Conservation (phyloP, 1,139 yeast species). For the Yamadazyma membranifaciens region DNA sequence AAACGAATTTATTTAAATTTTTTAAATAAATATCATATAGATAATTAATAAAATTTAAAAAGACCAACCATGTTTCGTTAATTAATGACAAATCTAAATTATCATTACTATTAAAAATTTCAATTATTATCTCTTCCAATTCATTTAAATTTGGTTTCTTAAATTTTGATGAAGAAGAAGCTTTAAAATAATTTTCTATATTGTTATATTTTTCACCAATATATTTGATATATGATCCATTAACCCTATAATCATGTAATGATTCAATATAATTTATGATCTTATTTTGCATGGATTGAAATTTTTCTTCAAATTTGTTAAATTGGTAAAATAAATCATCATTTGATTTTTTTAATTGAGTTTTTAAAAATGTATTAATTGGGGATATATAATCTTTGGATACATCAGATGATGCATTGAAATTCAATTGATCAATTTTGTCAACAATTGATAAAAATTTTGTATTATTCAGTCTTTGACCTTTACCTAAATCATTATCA, state of each 20-base stretch:
- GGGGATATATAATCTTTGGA: constrained; percentile 20
- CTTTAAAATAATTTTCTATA: constrained; percentile 37
- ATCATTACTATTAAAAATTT: constrained; percentile 39
- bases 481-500: constrained; percentile 27
- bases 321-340: constrained; percentile 38
- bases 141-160: constrained; percentile 23
- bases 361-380: constrained; percentile 35
- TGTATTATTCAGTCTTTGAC: constrained; percentile 17
- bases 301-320: constrained; percentile 33
- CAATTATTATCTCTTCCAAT: constrained; percentile 28
- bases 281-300: constrained; percentile 40
- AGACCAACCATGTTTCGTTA: constrained; percentile 47
- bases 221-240: constrained; percentile 40
- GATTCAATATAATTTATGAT: constrained; percentile 37
- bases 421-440: constrained; percentile 34
- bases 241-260: constrained; percentile 29
- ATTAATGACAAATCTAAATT: constrained; percentile 43
- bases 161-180: constrained; percentile 17
- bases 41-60: constrained; percentile 36
- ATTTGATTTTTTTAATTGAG: constrained; percentile 34
- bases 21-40: constrained; percentile 31
- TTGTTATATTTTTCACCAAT: constrained; percentile 40
- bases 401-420: constrained; percentile 7
- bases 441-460: constrained; percentile 42
- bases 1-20: constrained; percentile 34